Evolutionary conservation across 176 grass and related monocot species (phyloP).

Genomic region (Carex cristatella): DNA sequence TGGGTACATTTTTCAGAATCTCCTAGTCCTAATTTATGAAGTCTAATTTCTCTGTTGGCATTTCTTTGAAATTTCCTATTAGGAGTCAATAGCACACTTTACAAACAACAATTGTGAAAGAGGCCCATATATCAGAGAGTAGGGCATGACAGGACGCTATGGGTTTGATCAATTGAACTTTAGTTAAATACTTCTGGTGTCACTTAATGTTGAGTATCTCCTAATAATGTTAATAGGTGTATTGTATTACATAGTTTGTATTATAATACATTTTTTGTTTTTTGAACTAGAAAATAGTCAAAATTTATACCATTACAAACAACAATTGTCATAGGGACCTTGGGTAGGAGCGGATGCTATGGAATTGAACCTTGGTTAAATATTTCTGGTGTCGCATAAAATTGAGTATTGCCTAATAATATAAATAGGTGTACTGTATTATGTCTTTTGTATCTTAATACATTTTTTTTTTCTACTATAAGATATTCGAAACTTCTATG

Average conservation of each 20-base stretch:
- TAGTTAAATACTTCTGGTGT: background rate
- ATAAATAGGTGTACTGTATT: background rate
- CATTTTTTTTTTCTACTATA: background rate
- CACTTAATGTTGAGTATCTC: background rate
- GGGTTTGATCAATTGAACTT: background rate
- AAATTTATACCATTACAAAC: background rate
- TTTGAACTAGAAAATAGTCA: no score
- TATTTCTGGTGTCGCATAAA: no score
- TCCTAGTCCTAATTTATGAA: background rate
- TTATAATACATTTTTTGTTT: background rate
- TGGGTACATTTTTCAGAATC: background rate
- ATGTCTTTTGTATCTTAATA: background rate
- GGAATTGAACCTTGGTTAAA: no score
- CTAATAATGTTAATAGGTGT: background rate
- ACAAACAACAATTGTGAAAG: background rate
- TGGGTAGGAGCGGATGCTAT: no score
- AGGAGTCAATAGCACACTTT: background rate
- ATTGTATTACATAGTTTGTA: background rate
- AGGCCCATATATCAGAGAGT: background rate
- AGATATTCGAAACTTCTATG: background rate
- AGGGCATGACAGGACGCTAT: background rate
- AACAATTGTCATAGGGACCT: no score
- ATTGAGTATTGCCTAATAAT: background rate
- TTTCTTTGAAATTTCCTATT: background rate
- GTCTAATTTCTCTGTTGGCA: background rate